Base-by-base conservation (phyloP, 331 rosid genomes). In the Dryas integrifolia region DNA sequence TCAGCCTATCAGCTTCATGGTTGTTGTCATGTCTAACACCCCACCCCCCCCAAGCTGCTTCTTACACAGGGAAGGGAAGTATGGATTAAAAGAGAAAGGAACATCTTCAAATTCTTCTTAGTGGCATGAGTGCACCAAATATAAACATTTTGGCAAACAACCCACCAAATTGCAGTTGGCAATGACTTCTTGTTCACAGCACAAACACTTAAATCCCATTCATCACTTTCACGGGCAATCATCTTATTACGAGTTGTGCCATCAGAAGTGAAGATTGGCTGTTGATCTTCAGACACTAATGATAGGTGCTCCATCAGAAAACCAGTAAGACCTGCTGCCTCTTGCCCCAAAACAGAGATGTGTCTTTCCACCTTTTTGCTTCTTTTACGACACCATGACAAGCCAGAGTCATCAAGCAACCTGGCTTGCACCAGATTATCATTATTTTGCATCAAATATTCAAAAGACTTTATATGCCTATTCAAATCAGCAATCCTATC, bases 401-500 rank as follows among this genome's bases (percentile, higher is more conserved):
- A 58, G 70, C 39, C 69, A 72, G 72, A 77, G 61, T 67, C 80
- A 38, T 70, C 85, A 79, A 72, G 64, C 66, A 72, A 77, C 21
- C 67, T 58, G 59, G 30, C 74, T 56, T 72, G 78, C 77, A 72
- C 60, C 76, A 72, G 48, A 82, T 80, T 79, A 41, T 76, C 75
- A 80, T 78, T 79, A 73, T 80, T 83, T 78, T 84, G 91, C 75
- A 72, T 66, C 85, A 86, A 72, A 86, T 88, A 91, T 72, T 81
- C 86, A 47, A 85, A 81, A 75, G 86, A 80, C 35, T 76, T 77
- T 76, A 94, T 81, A 77, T 79, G 90, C 77, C 82, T 88, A 80
- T 94, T 89, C 90, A 91, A 81, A 82, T 91, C 91, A 73, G 80
- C 85, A 74, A 94, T 92, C 85, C 98, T 88, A 81, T 86, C 92